A percentile compares a stretch with the other conserved stretches of the same genome.
Conservation (phyloP, 306 rosid genomes). For the Acacia acuminata region DNA sequence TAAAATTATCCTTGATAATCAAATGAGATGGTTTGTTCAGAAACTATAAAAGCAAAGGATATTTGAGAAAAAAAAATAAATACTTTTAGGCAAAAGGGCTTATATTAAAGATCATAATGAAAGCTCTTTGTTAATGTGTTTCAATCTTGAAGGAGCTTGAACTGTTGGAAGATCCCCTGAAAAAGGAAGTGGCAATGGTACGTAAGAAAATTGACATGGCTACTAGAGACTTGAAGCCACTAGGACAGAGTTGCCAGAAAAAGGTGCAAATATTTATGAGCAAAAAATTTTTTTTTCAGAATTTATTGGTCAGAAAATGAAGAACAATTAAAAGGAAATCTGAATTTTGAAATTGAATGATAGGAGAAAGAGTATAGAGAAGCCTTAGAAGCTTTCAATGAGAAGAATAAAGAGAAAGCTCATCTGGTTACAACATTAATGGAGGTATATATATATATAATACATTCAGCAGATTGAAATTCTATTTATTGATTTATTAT, state of each 20-base stretch:
- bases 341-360: slow-evolving; percentile 18
- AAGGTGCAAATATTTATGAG: slow-evolving; percentile 48
- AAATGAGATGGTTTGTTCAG: too few relatives aligned
- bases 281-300: neutral
- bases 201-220: slow-evolving; percentile 77
- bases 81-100: neutral
- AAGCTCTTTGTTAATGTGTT: neutral
- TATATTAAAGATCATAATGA: neutral
- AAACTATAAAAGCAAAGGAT: too few relatives aligned
- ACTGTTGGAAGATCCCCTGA: slow-evolving; percentile 80
- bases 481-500: neutral
- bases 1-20: too few relatives aligned
- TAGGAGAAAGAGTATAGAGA: slow-evolving; percentile 93
- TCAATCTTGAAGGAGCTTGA: slow-evolving; percentile 68
- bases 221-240: slow-evolving; percentile 72
- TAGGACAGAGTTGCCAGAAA: slow-evolving; percentile 76
- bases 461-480: neutral
- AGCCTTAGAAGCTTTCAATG: slow-evolving; percentile 64
- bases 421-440: slow-evolving; percentile 61
- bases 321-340: neutral
- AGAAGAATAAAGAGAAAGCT: slow-evolving; percentile 78
- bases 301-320: neutral
- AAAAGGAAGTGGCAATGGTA: slow-evolving; percentile 77
- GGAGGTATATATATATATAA: slow-evolving; percentile 57
- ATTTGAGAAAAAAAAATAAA: too few relatives aligned